Conservation (phyloP, 345 rosid genomes). For the Bretschneidera sinensis region DNA sequence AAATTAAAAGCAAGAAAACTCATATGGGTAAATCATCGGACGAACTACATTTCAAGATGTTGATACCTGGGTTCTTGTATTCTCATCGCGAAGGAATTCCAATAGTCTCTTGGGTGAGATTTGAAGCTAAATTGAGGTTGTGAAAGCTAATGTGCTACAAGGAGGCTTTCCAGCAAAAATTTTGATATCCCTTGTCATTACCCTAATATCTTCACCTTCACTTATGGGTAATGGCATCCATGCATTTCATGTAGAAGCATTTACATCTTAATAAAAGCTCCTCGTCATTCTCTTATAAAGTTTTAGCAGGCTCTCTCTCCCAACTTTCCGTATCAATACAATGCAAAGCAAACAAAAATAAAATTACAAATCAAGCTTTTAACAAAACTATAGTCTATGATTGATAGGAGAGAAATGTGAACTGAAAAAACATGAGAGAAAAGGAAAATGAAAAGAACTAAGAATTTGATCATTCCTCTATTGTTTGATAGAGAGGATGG, state of each 20-base stretch:
- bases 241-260: conserved; percentile 12
- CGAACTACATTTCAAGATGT: no score
- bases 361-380: no score
- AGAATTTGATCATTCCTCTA: no score
- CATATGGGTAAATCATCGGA: no score
- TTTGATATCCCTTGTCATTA: conserved; percentile 12
- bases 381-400: no score
- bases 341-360: not conserved
- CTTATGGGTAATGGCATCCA: conserved; percentile 30
- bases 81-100: conserved; percentile 23
- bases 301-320: conserved; percentile 31
- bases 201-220: conserved; percentile 26
- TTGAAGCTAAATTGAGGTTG: conserved; percentile 30
- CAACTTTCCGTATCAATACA: conserved; percentile 17
- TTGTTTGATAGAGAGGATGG: no score
- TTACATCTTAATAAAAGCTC: conserved; percentile 21
- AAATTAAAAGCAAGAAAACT: not conserved
- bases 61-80: conserved; percentile 40
- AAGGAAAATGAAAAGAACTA: no score
- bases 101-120: conserved; percentile 21
- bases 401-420: no score
- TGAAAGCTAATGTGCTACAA: conserved; percentile 20
- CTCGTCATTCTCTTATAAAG: conserved; percentile 34
- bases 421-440: no score
- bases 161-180: conserved; percentile 8